Conservation (phyloP, 371 early-diverging fungal species). For the Apophysomyces elegans region DNA sequence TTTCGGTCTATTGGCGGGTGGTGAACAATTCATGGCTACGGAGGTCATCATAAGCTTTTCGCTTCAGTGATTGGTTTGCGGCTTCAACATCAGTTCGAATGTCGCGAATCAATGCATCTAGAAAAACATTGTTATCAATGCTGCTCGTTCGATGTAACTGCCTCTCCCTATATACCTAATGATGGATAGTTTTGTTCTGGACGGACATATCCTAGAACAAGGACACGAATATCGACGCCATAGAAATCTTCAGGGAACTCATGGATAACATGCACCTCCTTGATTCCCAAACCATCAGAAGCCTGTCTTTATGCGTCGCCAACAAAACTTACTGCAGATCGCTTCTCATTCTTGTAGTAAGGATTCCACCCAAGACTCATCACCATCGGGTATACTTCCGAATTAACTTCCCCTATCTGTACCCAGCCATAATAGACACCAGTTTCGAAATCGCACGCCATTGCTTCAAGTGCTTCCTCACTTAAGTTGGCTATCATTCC, state of each 20-base stretch:
- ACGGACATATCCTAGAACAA: slow-evolving; percentile 89
- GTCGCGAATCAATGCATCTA: slow-evolving; percentile 90
- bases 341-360: slow-evolving; percentile 95
- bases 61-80: slow-evolving; percentile 69
- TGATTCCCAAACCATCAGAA: slow-evolving; percentile 7
- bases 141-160: too few species aligned
- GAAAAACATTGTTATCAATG: neutral
- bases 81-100: slow-evolving; percentile 90
- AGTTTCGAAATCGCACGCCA: slow-evolving; percentile 67
- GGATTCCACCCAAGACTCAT: slow-evolving; percentile 99
- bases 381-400: slow-evolving; percentile 89
- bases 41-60: slow-evolving; percentile 52
- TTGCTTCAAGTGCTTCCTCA: slow-evolving; percentile 72
- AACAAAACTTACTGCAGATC: slow-evolving; percentile 75
- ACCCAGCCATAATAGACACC: slow-evolving; percentile 98
- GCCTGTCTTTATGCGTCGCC: neutral
- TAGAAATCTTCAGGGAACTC: slow-evolving; percentile 90
- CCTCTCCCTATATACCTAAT: slow-evolving; percentile 57
- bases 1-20: neutral
- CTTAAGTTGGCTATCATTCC: slow-evolving; percentile 82
- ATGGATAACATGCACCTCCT: slow-evolving; percentile 97
- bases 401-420: slow-evolving; percentile 57
- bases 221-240: slow-evolving; percentile 78
- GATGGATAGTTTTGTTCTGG: slow-evolving; percentile 89
- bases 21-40: slow-evolving; percentile 22